Evolutionary conservation across 768 basidiomycete genomes (phyloP).

Genomic region (Porpolomopsis calyptriformis): DNA sequence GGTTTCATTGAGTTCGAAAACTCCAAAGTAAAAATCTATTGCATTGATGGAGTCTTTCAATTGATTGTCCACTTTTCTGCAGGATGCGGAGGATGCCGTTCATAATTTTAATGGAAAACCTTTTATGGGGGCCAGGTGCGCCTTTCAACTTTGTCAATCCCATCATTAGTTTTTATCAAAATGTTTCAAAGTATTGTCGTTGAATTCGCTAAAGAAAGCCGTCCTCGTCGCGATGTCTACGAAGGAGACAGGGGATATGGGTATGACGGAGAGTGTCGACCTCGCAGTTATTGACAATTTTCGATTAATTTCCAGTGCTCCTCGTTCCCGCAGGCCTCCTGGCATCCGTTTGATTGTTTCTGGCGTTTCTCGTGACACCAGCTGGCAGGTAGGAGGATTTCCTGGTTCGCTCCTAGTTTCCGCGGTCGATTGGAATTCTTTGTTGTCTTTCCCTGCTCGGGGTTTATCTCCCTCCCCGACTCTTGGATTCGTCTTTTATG

Average conservation of each 20-base stretch:
- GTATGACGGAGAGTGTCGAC: conserved; percentile 26
- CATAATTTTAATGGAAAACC: conserved; percentile 77
- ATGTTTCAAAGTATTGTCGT: conserved; percentile 66
- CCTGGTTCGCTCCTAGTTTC: conserved; percentile 14
- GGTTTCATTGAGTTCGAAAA: conserved; percentile 96
- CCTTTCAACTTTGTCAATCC: conserved; percentile 5
- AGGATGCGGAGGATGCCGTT: conserved; percentile 95
- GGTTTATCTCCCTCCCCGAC: conserved; percentile 1
- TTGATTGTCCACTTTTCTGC: conserved; percentile 10
- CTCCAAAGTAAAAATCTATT: conserved; percentile 40
- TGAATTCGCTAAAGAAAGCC: conserved; percentile 90
- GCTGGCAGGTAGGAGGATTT: conserved; percentile 87
- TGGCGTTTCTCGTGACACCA: conserved; percentile 87
- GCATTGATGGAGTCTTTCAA: background rate
- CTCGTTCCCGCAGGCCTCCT: conserved; percentile 65
- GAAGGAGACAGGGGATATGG: conserved; percentile 49
- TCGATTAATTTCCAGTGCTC: conserved; percentile 26
- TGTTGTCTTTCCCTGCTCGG: conserved; percentile 11
- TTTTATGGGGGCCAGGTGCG: conserved; percentile 82
- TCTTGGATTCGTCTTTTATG: background rate
- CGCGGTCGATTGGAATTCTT: conserved; percentile 7
- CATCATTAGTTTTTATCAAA: background rate
- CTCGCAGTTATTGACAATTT: conserved; percentile 8
- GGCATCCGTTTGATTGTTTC: conserved; percentile 79
- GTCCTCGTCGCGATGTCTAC: conserved; percentile 70